These are phyloP conservation scores for Eucalyptus marginata DNA, from an alignment of 345 rosid species.

Conservation along the genomic window DNA sequence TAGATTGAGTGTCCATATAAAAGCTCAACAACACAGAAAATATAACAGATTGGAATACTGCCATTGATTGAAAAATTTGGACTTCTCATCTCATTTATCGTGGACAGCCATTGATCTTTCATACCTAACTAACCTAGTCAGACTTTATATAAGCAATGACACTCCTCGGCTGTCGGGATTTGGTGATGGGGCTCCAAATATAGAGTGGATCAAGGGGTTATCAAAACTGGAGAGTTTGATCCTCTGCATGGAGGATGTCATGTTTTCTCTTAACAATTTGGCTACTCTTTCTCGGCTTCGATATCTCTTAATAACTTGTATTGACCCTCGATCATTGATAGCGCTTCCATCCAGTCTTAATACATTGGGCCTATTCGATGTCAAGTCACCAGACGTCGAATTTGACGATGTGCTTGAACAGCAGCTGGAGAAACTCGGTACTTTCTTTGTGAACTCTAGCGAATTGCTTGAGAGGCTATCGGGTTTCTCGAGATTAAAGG, in stretches of 20 bases:
- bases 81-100: no score
- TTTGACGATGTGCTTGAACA: not conserved
- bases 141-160: no score
- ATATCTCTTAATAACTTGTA: accelerated
- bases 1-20: not conserved
- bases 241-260: not conserved
- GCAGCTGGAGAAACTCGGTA: not conserved
- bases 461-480: not conserved
- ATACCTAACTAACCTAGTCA: no score
- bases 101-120: no score
- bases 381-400: not conserved
- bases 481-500: not conserved
- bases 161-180: no score
- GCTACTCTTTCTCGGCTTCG: not conserved
- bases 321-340: not conserved
- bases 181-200: no score
- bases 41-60: not conserved
- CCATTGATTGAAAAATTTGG: no score
- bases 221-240: accelerated
- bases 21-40: not conserved
- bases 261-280: not conserved
- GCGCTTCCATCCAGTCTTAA: not conserved
- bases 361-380: accelerated
- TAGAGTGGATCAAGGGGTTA: no score
- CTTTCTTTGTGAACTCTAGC: accelerated